Percentiles rank a stretch among this genome's conserved stretches.
Conservation (phyloP, 176 grass and related monocot species). For the Lolium perenne region DNA sequence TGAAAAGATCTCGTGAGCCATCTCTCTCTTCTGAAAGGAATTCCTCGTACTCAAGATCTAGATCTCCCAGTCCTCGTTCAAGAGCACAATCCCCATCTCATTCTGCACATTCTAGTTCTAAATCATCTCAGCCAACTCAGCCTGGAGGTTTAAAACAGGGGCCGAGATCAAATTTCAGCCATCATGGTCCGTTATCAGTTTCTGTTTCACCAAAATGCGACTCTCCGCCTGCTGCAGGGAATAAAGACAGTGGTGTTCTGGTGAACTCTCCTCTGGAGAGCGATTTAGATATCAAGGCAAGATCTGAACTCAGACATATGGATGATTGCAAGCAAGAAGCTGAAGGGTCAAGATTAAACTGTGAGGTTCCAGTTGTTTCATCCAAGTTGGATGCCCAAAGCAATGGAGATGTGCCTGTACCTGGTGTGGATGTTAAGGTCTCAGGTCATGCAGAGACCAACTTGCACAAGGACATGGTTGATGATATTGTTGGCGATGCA, state of each 20-base stretch:
- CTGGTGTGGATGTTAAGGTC: constrained; percentile 7
- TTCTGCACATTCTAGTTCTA: constrained; percentile 64
- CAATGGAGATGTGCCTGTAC: constrained; percentile 14
- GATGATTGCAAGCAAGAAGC: constrained; percentile 24
- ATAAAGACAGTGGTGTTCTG: constrained; percentile 18
- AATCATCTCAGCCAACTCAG: constrained; percentile 50
- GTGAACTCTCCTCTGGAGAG: too few relatives aligned
- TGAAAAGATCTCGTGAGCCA: constrained; percentile 37
- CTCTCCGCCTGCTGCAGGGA: constrained; percentile 11
- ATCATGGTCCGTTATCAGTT: constrained; percentile 35
- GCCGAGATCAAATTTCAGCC: constrained; percentile 46
- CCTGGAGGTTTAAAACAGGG: constrained; percentile 35
- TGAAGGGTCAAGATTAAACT: constrained; percentile 28
- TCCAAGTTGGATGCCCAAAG: constrained; percentile 22
- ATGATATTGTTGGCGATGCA: constrained; percentile 34
- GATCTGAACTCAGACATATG: not conserved
- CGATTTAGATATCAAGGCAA: too few relatives aligned
- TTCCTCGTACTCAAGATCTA: constrained; percentile 41
- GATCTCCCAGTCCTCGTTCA: constrained; percentile 16
- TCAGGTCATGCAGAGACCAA: constrained; percentile 17
- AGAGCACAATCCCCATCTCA: constrained; percentile 31
- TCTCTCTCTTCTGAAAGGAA: constrained; percentile 42
- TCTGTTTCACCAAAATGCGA: constrained; percentile 48
- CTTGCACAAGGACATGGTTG: constrained; percentile 24
- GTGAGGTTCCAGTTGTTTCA: constrained; percentile 29